Evolutionary conservation across 73 alveolate genomes (phyloP), one percentile per base, ranked within the genome.

Genomic region (Paramecium sonneborni): DNA sequence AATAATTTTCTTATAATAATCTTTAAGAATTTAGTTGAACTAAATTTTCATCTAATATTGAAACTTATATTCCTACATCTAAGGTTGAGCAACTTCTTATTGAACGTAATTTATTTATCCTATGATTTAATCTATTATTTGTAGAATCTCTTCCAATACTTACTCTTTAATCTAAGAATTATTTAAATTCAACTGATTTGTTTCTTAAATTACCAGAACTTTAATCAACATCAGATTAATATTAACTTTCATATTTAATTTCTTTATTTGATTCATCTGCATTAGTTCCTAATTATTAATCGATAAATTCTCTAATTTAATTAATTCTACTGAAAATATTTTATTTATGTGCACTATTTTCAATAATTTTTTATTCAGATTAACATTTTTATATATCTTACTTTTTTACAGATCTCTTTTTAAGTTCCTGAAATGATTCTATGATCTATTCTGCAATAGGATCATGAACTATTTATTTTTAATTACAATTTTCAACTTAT

Each of bases 11-110:
- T 62, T 62, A 26, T 6, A 23, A 14, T 30, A 23, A 62, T 32
- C 26, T 26, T 62, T 26, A 26, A 4, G 21, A n/a, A 30, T 26
- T 34, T 4, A 26, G 0, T 62, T 26, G 20, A 11, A 62, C 14
- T 26, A 7, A 26, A 62, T 62, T 32, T 26, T 62, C 84, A 26
- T 62, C 44, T 62, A 8, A 62, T 21, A 62, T 23, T 62, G 84
- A 30, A 79, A 79, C 90, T 79, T 79, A 79, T 10, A 79, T 79
- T 34, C 90, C 90, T 9, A 79, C 76, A 79, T 79, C 90, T 5
- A 44, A 37, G 10, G 87, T 74, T 9, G 87, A 5, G 20, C 87
- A 35, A 74, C 87, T 74, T 0, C 44, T 32, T 37, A 79, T n/a
- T 4, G 69, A 30, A 15, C 72, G 26, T 3, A 38, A 8, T 46